These are phyloP conservation scores for Calonectria pseudoreteaudii DNA, from an alignment of 2,329 filamentous ascomycete species.

Conservation along the genomic window DNA sequence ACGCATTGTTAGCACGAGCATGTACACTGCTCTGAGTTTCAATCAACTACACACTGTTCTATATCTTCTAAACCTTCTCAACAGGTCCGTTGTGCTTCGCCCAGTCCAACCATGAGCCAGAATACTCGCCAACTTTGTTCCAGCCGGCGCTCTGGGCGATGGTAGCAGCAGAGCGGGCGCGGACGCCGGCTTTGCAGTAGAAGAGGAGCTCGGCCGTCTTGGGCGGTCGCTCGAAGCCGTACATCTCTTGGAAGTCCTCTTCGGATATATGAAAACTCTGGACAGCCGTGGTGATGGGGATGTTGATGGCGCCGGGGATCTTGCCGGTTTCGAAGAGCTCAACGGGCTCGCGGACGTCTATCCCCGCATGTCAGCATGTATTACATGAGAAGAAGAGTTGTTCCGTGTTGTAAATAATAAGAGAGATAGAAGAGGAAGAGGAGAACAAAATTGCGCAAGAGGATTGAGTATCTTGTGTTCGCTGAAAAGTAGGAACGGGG, in stretches of 20 bases:
- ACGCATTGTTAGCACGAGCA: too few species aligned
- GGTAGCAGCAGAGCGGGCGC: conserved; percentile 80
- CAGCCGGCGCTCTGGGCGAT: conserved; percentile 84
- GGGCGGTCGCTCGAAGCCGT: conserved; percentile 78
- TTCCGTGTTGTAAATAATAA: neutral
- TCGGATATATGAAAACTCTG: conserved; percentile 82
- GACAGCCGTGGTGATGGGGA: conserved; percentile 81
- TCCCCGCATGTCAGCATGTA: neutral
- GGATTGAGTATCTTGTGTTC: neutral
- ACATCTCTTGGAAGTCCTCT: conserved; percentile 85
- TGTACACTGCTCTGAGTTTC: too few species aligned
- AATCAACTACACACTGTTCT: neutral
- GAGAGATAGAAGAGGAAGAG: neutral
- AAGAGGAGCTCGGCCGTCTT: conserved; percentile 76
- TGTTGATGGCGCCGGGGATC: conserved; percentile 86
- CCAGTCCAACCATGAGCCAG: conserved; percentile 88
- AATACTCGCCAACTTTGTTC: conserved; percentile 76
- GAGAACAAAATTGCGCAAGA: neutral
- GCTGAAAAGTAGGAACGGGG: conserved; percentile 1
- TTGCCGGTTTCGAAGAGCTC: conserved; percentile 74
- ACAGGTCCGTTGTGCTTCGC: conserved; percentile 73
- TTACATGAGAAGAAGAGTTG: neutral
- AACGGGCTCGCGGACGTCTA: conserved; percentile 78
- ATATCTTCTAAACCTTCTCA: conserved; percentile 39
- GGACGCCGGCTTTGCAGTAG: conserved; percentile 93